These are phyloP conservation scores for Lathyrus sativus DNA, from an alignment of 306 rosid genomes.

Conservation along the genomic window DNA sequence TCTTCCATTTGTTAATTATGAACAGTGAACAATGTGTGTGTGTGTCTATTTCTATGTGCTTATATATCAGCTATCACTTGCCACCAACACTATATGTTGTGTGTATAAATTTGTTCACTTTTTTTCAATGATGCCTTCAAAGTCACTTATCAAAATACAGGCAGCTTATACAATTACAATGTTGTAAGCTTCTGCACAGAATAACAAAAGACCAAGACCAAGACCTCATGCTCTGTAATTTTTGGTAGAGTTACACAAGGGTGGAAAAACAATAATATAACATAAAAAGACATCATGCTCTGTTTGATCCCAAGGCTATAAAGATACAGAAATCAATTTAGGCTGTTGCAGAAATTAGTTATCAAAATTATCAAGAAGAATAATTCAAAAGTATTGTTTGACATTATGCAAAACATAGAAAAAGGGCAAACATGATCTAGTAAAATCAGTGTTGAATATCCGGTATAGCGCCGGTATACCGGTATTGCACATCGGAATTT, in stretches of 20 bases:
- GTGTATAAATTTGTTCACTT: background rate
- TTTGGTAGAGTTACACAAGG: constrained; percentile 1
- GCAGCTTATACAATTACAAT: background rate
- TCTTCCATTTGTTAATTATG: background rate
- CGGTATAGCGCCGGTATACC: too few species aligned
- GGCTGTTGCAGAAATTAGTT: constrained; percentile 6
- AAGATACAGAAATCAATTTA: constrained; percentile 18
- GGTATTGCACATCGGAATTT: too few species aligned
- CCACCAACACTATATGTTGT: constrained; percentile 10
- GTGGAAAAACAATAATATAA: background rate
- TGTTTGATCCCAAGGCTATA: constrained; percentile 8
- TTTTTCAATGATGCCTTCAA: background rate
- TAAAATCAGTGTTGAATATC: background rate
- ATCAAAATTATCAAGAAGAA: constrained; percentile 25
- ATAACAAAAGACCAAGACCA: constrained; percentile 6
- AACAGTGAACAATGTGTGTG: constrained; percentile 1
- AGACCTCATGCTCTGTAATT: constrained; percentile 5
- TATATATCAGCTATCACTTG: constrained; percentile 7
- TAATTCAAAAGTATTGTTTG: constrained; percentile 12
- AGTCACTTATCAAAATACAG: background rate
- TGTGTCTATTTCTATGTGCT: background rate
- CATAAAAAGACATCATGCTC: background rate
- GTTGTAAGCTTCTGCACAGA: constrained; percentile 22
- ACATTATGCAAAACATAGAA: background rate
- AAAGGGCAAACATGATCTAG: background rate